Evolutionary conservation across 2,329 filamentous ascomycete genomes (phyloP).

Genomic region (Sordariomycetes sp.): DNA sequence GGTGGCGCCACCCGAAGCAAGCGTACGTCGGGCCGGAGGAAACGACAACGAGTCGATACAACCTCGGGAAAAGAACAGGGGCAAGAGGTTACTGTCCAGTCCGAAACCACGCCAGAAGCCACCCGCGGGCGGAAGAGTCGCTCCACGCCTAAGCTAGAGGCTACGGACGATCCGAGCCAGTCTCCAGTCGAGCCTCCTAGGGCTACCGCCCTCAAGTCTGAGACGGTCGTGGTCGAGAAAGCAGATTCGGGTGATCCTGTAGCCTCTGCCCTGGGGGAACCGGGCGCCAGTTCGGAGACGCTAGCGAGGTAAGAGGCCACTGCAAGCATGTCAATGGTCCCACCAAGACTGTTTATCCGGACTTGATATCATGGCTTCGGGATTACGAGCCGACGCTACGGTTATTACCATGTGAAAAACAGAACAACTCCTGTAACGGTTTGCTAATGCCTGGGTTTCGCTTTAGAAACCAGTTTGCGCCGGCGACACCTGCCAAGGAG

Average conservation of each 20-base stretch:
- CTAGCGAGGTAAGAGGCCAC: background rate
- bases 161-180: background rate
- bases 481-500: background rate
- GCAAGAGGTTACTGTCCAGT: background rate
- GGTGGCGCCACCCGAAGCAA: background rate
- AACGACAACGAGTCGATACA: background rate
- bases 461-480: background rate
- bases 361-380: background rate
- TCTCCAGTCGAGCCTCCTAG: background rate
- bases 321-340: background rate
- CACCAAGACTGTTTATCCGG: background rate
- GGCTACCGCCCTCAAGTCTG: background rate
- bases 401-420: background rate
- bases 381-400: background rate
- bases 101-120: background rate
- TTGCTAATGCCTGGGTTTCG: background rate
- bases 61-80: background rate
- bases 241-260: background rate
- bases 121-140: background rate
- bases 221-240: background rate
- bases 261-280: background rate
- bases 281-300: background rate
- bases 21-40: background rate
- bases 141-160: background rate
- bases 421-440: background rate